Base-by-base conservation (phyloP, 2,329 filamentous ascomycete genomes). In the Zymoseptoria passerinii region DNA sequence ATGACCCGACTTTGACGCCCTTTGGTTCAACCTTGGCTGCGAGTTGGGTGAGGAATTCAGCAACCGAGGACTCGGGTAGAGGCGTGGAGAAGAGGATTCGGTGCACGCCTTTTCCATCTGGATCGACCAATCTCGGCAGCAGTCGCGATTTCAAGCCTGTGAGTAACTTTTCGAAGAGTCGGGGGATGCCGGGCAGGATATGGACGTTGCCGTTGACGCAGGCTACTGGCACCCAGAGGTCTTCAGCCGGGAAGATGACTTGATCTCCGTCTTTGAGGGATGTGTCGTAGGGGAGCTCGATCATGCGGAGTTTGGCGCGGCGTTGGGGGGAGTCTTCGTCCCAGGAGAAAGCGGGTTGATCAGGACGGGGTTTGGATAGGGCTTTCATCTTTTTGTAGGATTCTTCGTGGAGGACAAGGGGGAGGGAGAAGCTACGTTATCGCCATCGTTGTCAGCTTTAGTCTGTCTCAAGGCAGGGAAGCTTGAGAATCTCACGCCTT, bases 121-220 rank as follows among this genome's bases (percentile, higher is more conserved):
- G 89, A 70, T 96, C 88, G 7, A 78, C 80, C 65, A 96, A 75
- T 28, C 90, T 81, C n/a, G 87, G 84, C 18, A 87, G 69, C 29
- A 96, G 71, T 52, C 77, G 70, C 0, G 89, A 85, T 73, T 88
- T 92, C 62, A 96, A 76, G 1, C 88, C 86, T 20, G 90, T 83
- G 13, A 97, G 77, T 62, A 97, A 79, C 54, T 79, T 80, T 74
- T 92, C 86, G 69, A 96, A 99, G 1, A 97, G 77, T 55, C 84
- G 80, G 0, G 94, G 94, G 16, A 97, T 88, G 0, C 94, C 94
- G 0, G 94, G 94, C 1, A 97, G 78, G 61, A 97, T 94, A 73
- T 97, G 90, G 4, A 97, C 77, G 69, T 99, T 99, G 54, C 89
- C 89, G 69, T 96, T 96, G 16, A 96, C 90, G 4, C 95, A 86